Base-by-base conservation (phyloP, 163 green algal species). In the Scenedesmus sp. region DNA sequence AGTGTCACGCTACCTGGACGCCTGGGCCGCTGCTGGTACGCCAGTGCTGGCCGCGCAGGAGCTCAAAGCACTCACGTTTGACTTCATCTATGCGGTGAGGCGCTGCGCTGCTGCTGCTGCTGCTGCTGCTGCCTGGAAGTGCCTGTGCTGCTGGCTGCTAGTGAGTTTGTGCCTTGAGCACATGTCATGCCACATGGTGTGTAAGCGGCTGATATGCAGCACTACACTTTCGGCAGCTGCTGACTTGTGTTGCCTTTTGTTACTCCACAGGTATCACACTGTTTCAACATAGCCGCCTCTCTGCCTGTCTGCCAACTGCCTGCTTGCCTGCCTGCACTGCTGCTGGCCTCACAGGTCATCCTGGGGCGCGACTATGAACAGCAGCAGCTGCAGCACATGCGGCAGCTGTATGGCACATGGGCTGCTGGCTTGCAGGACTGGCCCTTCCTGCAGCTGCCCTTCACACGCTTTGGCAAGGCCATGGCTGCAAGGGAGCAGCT, bases 361-460 rank as follows among this genome's bases (percentile, higher is more conserved):
- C 67, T 77, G 67, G 67, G 67, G 18, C 67, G 67, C 34, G 67
- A 77, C 67, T 77, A 77, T 34, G 67, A 77, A 8, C 79, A 86
- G 52, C 79, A 86, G 79, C 52, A 64, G 79, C 79, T 86, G 79
- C 52, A 86, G 79, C 52, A 15, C 26, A 86, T 86, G 79, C 79
- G 79, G 79, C 15, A 86, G 79, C 26, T 86, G 79, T 86, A 86
- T n/a, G 54, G 79, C 54, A 59, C 79, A 34, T 88, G 84, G 79
- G 79, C 46, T 2, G 46, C 16, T 26, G 79, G 79, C 79, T 34
- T 85, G 16, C 16, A 34, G 6, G 87, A 60, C 23, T 91, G 87
- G 87, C 87, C 87, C 9, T 91, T 86, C 73, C 73, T 91, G 23
- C 23, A 86, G 23, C 23, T 91, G 3, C 87, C 87, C 16, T 91